Conservation (phyloP, 2,329 filamentous ascomycete species). For the Colletotrichum musicola region DNA sequence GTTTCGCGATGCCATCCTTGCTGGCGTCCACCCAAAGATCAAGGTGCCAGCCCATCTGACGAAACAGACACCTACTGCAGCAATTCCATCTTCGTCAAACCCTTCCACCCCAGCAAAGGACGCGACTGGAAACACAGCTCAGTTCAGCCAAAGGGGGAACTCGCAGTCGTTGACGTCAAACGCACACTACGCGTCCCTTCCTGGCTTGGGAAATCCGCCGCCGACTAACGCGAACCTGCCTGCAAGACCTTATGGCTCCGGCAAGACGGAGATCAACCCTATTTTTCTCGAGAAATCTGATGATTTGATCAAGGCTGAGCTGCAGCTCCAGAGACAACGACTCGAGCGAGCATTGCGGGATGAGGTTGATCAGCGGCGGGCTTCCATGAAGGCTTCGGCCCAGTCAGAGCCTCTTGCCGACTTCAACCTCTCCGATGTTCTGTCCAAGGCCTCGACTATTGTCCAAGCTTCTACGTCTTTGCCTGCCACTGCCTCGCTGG, state of each 20-base stretch:
- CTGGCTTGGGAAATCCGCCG: conserved; percentile 42
- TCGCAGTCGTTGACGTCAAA: conserved; percentile 52
- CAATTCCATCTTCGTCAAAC: conserved; percentile 42
- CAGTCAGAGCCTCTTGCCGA: conserved; percentile 69
- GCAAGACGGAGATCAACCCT: conserved; percentile 80
- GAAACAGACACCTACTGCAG: conserved; percentile 37
- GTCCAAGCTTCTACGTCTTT: conserved; percentile 76
- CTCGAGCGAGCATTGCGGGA: conserved; percentile 84
- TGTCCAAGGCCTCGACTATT: conserved; percentile 77
- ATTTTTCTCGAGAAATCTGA: conserved; percentile 89
- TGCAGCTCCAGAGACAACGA: conserved; percentile 82
- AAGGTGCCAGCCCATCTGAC: conserved; percentile 62
- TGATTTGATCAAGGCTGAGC: conserved; percentile 84
- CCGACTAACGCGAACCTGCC: conserved; percentile 49
- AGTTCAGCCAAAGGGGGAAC: conserved; percentile 46
- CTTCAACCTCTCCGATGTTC: conserved; percentile 79
- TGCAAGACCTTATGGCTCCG: conserved; percentile 56
- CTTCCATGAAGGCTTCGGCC: conserved; percentile 55
- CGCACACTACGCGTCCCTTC: conserved; percentile 50
- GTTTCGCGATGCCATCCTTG: conserved; percentile 84
- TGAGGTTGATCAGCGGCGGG: conserved; percentile 75
- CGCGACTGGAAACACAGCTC: background rate
- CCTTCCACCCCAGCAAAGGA: conserved; percentile 24
- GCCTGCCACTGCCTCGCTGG: conserved; percentile 66
- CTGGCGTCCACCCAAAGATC: conserved; percentile 78